Percentiles rank a stretch among this genome's conserved stretches.
Conservation (phyloP, 169 alveolate genomes). For the Cryptosporidium ryanae region DNA sequence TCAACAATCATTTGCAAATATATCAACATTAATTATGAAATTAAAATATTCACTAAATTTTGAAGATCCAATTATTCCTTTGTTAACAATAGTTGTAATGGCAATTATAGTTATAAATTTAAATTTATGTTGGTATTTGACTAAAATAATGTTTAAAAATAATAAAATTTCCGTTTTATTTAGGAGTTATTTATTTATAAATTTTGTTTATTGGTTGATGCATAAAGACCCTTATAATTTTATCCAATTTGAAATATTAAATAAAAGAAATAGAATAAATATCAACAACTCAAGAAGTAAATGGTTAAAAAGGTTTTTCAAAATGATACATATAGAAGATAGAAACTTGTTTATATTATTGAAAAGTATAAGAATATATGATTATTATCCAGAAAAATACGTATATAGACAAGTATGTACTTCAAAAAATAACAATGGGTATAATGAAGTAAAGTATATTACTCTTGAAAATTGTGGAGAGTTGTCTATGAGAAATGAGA, state of each 20-base stretch:
- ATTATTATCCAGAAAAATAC: slow-evolving; percentile 63
- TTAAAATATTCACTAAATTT: slow-evolving; percentile 57
- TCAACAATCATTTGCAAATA: slow-evolving; percentile 46
- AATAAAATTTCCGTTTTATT: neutral
- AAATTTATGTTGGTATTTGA: neutral
- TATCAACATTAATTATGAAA: slow-evolving; percentile 24
- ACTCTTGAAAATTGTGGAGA: neutral
- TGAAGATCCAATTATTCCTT: slow-evolving; percentile 61
- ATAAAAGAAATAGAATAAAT: slow-evolving; percentile 9
- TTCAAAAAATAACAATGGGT: neutral
- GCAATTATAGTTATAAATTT: neutral
- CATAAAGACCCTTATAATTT: slow-evolving; percentile 42
- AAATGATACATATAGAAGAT: slow-evolving; percentile 24
- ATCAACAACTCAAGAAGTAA: neutral
- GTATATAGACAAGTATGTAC: slow-evolving; percentile 7
- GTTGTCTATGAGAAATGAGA: slow-evolving; percentile 1
- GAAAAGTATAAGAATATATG: slow-evolving; percentile 10
- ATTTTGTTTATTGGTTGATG: slow-evolving; percentile 4
- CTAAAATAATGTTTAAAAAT: neutral
- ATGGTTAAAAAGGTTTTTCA: slow-evolving; percentile 12
- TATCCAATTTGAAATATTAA: slow-evolving; percentile 52
- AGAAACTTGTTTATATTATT: slow-evolving; percentile 19
- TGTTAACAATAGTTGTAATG: neutral
- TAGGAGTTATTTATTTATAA: slow-evolving; percentile 6
- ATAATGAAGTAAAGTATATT: neutral